Evolutionary conservation across 2,329 filamentous ascomycete genomes (phyloP), one percentile per base, ranked within the genome.

Genomic region (Cryphonectria japonica): DNA sequence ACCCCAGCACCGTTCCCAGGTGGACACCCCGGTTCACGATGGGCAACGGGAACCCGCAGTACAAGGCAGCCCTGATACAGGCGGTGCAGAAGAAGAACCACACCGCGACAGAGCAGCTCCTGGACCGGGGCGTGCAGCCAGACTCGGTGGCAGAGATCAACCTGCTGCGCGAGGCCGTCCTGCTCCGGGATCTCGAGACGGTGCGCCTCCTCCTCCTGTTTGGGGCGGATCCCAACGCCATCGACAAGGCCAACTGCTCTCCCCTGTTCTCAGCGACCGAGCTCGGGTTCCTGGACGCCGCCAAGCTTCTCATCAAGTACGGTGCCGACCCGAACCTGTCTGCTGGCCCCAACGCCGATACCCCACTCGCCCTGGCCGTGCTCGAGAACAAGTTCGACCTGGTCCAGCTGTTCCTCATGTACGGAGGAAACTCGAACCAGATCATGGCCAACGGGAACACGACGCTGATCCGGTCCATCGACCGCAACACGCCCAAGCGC

Each of bases 271-370:
- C 79, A 22, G 84, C 83, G 0, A 85, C 85, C 2, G 87, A 86
- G 74, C 84, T 83, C 72, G 84, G 83, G 0, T 89, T 87, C 76
- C 77, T 87, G 57, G 86, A 87, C 32, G 88, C 85, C 3, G 88
- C 89, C 0, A 85, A 86, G 41, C 80, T 87, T 66, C 83, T 92
- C 5, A 83, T 91, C 74, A 90, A 91, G 79, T 91, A 92, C 72
- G 88, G 89, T 14, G 88, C 87, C 5, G 71, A 74, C 60, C 70
- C 70, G 37, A 73, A 74, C 54, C 54, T 69, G 62, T 73, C 66
- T 52, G 74, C 83, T 1, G 85, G 87, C 0, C 78, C 83, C 0
- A 84, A 86, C 13, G 78, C 83, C 3, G 88, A 91, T 73, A 85
- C 87, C 1, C 86, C 90, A 0, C 80, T 92, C 43, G 82, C 84